phyloP scores from a whole-genome alignment of 192 early-diverging fungal genomes.

The Podila horticola region DNA sequence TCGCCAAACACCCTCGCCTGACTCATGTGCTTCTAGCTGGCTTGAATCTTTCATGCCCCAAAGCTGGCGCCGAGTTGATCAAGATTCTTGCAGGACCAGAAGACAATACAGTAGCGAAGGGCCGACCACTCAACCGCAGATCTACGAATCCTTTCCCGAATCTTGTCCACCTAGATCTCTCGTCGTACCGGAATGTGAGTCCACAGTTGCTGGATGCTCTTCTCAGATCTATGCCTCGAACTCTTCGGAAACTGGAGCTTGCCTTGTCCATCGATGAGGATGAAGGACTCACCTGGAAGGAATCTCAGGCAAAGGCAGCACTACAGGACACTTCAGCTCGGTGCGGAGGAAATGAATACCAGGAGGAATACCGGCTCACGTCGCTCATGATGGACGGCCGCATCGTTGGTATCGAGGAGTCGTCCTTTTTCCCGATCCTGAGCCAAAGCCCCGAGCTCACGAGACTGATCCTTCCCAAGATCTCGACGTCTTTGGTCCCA shows the following conservation, averaged over 20 bases:
- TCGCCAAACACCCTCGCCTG: not conserved
- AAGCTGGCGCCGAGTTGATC: not conserved
- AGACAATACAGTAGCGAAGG: not conserved
- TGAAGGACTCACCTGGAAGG: not conserved
- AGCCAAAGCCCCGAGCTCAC: not conserved
- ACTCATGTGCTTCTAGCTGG: not conserved
- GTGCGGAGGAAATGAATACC: not conserved
- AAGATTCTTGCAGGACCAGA: not conserved
- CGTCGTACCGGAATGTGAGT: not conserved
- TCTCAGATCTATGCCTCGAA: not conserved
- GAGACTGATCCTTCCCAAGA: not conserved
- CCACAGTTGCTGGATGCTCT: not conserved
- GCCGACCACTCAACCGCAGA: not conserved
- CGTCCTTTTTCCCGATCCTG: conserved; percentile 2
- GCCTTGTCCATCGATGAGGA: not conserved
- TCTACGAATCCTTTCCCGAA: not conserved
- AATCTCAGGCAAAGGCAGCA: not conserved
- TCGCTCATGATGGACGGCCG: not conserved
- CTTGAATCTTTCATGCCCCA: not conserved
- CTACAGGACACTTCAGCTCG: not conserved
- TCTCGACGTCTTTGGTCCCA: not conserved
- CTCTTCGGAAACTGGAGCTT: not conserved
- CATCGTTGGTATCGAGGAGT: not conserved
- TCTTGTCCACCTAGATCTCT: not conserved
- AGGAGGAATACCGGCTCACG: not conserved